Conservation (phyloP, 2,329 filamentous ascomycete genomes). For the Teratosphaeria pseudoeucalypti region DNA sequence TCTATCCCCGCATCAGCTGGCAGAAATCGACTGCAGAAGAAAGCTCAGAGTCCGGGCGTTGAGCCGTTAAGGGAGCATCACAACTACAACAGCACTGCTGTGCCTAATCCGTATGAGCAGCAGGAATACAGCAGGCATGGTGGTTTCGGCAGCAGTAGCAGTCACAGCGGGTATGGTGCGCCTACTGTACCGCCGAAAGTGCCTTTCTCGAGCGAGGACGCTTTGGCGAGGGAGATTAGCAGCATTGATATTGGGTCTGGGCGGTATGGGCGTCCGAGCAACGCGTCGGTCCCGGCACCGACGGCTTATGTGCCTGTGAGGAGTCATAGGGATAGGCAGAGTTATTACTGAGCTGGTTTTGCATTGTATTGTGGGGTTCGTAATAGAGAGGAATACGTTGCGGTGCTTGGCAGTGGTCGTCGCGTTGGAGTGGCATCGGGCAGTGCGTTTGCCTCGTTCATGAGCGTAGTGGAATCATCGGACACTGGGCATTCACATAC, state of each 20-base stretch:
- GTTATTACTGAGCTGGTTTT: conserved; percentile 12
- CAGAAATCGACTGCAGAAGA: conserved; percentile 58
- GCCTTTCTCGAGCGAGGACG: conserved; percentile 41
- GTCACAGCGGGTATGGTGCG: conserved; percentile 18
- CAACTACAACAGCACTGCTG: conserved; percentile 31
- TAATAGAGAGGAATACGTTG: not conserved
- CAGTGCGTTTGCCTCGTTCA: not conserved
- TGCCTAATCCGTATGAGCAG: conserved; percentile 41
- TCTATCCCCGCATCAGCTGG: conserved; percentile 25
- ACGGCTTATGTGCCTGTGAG: conserved; percentile 21
- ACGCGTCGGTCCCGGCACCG: conserved; percentile 5
- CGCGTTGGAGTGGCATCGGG: not conserved
- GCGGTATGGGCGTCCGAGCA: not conserved
- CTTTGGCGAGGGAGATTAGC: conserved; percentile 61
- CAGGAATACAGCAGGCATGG: conserved; percentile 35
- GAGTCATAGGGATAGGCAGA: conserved; percentile 22
- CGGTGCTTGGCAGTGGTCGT: not conserved
- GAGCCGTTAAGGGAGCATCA: conserved; percentile 29
- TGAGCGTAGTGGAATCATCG: not conserved
- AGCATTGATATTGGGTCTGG: conserved; percentile 24
- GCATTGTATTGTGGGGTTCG: not conserved
- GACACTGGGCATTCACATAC: not conserved
- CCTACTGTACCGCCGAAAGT: conserved; percentile 64
- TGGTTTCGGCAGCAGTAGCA: not conserved
- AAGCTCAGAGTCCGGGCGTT: conserved; percentile 22